Conservation (phyloP, 2,329 filamentous ascomycete species). For the Anthostomella pinea region DNA sequence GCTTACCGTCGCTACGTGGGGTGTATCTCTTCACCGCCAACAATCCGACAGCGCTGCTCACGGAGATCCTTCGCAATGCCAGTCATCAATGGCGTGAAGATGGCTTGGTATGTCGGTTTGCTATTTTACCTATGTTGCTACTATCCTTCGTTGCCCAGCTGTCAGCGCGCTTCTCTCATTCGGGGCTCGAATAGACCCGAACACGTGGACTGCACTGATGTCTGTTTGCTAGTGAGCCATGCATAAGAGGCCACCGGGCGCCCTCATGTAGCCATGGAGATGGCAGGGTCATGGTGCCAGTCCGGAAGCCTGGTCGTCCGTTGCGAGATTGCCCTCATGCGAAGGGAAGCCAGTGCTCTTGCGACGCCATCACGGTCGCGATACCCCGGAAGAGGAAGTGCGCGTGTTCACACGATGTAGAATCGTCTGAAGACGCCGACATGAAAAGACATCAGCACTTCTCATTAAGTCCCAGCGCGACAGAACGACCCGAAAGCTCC, state of each 20-base stretch:
- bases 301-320: neutral
- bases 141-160: neutral
- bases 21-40: too few relatives aligned
- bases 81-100: neutral
- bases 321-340: neutral
- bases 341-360: neutral
- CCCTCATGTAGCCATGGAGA: neutral
- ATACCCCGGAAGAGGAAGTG: neutral
- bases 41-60: too few relatives aligned
- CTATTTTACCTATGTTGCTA: neutral
- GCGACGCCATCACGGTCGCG: neutral
- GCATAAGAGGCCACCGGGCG: neutral
- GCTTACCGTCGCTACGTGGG: too few relatives aligned
- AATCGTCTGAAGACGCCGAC: neutral
- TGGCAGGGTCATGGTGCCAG: neutral
- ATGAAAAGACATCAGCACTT: neutral
- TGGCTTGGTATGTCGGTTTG: neutral
- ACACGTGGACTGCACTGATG: too few relatives aligned
- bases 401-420: neutral
- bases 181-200: too few relatives aligned
- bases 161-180: too few relatives aligned
- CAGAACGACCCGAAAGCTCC: neutral
- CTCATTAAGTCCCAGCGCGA: neutral
- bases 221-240: conserved; percentile 1
- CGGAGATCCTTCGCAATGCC: neutral